Evolutionary conservation across 768 basidiomycete species (phyloP).

Genomic region (Hemileccinum rubropunctum): DNA sequence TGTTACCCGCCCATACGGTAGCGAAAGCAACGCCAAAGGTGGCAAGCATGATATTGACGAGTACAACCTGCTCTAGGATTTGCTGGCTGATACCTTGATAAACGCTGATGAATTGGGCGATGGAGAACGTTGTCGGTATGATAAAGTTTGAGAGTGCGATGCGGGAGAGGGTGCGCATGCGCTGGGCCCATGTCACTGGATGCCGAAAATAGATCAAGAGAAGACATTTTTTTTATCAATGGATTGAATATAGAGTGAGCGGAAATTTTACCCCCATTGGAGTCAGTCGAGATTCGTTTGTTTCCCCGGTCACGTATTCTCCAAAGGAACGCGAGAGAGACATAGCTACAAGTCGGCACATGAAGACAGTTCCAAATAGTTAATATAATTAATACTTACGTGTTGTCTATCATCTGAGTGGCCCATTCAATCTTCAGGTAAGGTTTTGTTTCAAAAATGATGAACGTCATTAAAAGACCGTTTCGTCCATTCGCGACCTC

Average conservation of each 20-base stretch:
- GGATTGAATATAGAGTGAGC: background rate
- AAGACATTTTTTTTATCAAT: background rate
- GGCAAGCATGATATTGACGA: slow-evolving; percentile 6
- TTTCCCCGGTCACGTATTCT: slow-evolving; percentile 1
- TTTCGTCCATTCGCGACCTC: slow-evolving; percentile 11
- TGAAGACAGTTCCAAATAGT: background rate
- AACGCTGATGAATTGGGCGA: slow-evolving; percentile 7
- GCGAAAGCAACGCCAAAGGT: slow-evolving; percentile 15
- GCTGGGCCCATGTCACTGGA: slow-evolving; percentile 1
- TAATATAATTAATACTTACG: slow-evolving; percentile 4
- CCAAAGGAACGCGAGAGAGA: slow-evolving; percentile 12
- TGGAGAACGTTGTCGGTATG: slow-evolving; percentile 17
- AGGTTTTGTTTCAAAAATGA: slow-evolving; percentile 13
- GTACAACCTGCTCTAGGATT: background rate
- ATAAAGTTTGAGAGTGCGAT: slow-evolving; percentile 29
- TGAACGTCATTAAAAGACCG: background rate
- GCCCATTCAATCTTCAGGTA: slow-evolving; percentile 33
- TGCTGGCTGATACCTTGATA: background rate
- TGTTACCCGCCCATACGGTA: slow-evolving; percentile 7
- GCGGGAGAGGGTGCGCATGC: slow-evolving; percentile 19
- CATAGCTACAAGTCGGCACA: slow-evolving; percentile 4
- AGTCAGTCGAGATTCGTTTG: background rate
- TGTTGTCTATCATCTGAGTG: slow-evolving; percentile 29
- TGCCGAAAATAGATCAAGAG: too few relatives aligned
- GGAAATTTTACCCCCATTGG: background rate